Conservation (phyloP, 306 rosid genomes). For the Lathyrus oleraceus region DNA sequence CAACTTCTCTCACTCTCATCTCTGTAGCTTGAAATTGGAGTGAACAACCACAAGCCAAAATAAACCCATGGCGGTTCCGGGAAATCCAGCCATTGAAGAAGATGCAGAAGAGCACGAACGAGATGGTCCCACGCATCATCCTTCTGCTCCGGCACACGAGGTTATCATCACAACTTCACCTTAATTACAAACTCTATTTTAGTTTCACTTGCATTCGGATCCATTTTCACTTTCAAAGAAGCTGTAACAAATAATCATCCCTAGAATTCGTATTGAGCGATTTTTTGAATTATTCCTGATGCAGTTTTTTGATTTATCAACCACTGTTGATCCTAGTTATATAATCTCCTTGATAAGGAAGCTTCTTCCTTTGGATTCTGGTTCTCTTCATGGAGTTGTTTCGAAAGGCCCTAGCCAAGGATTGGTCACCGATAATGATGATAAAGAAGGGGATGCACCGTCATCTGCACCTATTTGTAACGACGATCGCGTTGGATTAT, state of each 20-base stretch:
- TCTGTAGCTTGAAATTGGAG: conserved; percentile 25
- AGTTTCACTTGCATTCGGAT: not conserved
- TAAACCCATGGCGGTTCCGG: conserved; percentile 47
- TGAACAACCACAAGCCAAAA: conserved; percentile 11
- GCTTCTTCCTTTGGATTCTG: conserved; percentile 58
- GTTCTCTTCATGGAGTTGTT: conserved; percentile 27
- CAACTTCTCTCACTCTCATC: not conserved
- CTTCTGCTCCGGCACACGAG: conserved; percentile 73
- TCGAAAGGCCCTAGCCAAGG: conserved; percentile 30
- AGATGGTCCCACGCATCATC: conserved; percentile 57
- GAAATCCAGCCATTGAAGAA: conserved; percentile 39
- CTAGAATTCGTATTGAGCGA: conserved; percentile 3
- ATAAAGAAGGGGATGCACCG: conserved; percentile 30
- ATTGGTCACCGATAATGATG: not conserved
- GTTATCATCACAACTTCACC: conserved; percentile 35
- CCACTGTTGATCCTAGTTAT: conserved; percentile 92
- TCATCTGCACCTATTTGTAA: conserved; percentile 29
- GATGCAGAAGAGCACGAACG: conserved; percentile 27
- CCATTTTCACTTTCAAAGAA: not conserved
- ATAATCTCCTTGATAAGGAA: conserved; percentile 84
- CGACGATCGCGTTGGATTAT: not conserved
- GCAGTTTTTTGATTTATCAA: conserved; percentile 86
- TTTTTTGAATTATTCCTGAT: conserved; percentile 31
- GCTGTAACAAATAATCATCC: not conserved
- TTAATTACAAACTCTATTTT: not conserved